Base-by-base conservation (phyloP, 441 rosid species). In the Populus hybrid region DNA sequence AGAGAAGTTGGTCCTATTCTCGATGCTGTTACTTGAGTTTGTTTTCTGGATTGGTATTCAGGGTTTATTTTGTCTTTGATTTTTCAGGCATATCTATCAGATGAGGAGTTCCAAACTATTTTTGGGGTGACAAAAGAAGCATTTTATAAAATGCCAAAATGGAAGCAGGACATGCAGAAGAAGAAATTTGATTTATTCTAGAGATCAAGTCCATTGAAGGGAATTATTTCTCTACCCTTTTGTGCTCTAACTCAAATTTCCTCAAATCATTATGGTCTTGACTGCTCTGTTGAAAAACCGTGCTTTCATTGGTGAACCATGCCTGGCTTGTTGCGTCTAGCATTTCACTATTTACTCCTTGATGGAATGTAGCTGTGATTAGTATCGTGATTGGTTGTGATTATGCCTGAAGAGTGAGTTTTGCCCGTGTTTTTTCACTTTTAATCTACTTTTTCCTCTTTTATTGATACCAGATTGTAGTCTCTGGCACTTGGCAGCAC, bases 161-260 rank as follows among this genome's bases (percentile, higher is more conserved):
- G 99, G 99, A 97, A 97, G 91, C 98, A 97, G 87, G 99, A 97
- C 84, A 79, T 94, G 81, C 91, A 83, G 80, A 97, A 97, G 91
- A 93, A 81, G 92, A 97, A 94, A 81, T 84, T 83, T 69, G 99
- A 93, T 82, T 82, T 97, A 80, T 97, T 97, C 87, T 97, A 92
- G 85, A 83, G 53, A 53, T 72, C 57, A 53, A 42, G 35, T 32
- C 63, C 69, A 67, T 68, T 30, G 30, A 50, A 71, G 71, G 38
- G 73, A 75, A 78, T 77, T 63, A 70, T 75, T 69, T 76, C 68
- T 80, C 38, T 74, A 74, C 81, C 69, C 75, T 63, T 78, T 59
- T 69, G 69, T 76, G n/a, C 71, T 63, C 75, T 70, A 57, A 72
- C 72, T 57, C 70, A 23, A 71, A 53, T 65, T 68, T 67, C 74